Percentiles rank a stretch among this genome's conserved stretches.
These are phyloP conservation scores for Cylindrotheca closterium DNA, from an alignment of 108 stramenopile species.

Conservation along the genomic window DNA sequence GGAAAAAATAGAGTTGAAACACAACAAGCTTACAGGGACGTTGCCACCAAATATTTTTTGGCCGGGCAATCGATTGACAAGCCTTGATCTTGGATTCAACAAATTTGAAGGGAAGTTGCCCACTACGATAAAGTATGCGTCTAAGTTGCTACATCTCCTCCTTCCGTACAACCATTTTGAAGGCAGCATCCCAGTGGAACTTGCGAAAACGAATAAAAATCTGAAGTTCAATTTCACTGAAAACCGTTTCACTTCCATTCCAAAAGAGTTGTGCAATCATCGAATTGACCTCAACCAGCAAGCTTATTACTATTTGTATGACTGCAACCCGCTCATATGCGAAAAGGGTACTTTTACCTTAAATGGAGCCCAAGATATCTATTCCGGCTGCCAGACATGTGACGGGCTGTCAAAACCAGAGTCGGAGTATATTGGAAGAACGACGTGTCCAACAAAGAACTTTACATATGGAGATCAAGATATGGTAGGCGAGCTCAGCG, in stretches of 20 bases:
- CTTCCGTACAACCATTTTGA: constrained; percentile 20
- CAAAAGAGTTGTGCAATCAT: constrained; percentile 39
- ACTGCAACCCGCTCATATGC: constrained; percentile 66
- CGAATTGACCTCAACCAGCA: constrained; percentile 20
- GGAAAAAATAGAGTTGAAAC: not conserved
- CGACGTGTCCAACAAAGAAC: constrained; percentile 28
- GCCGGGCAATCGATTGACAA: not conserved
- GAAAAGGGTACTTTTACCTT: constrained; percentile 61
- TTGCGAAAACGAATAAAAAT: constrained; percentile 26
- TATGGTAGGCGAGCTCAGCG: constrained; percentile 51
- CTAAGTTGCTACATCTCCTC: constrained; percentile 29
- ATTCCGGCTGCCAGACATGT: constrained; percentile 45
- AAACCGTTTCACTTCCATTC: constrained; percentile 53
- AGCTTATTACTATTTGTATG: constrained; percentile 50
- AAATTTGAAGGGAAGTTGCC: constrained; percentile 55
- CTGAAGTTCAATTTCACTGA: constrained; percentile 44
- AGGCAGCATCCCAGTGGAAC: constrained; percentile 33
- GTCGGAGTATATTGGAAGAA: constrained; percentile 39
- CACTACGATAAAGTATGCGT: constrained; percentile 28
- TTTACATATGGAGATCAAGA: constrained; percentile 57
- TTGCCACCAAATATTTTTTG: too few relatives aligned
- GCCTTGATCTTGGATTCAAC: constrained; percentile 44
- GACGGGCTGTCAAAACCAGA: constrained; percentile 9
- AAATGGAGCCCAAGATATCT: constrained; percentile 42
- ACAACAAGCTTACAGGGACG: constrained; percentile 6